These are phyloP conservation scores for Trametes sanguinea DNA, from an alignment of 768 basidiomycete genomes.

Conservation along the genomic window DNA sequence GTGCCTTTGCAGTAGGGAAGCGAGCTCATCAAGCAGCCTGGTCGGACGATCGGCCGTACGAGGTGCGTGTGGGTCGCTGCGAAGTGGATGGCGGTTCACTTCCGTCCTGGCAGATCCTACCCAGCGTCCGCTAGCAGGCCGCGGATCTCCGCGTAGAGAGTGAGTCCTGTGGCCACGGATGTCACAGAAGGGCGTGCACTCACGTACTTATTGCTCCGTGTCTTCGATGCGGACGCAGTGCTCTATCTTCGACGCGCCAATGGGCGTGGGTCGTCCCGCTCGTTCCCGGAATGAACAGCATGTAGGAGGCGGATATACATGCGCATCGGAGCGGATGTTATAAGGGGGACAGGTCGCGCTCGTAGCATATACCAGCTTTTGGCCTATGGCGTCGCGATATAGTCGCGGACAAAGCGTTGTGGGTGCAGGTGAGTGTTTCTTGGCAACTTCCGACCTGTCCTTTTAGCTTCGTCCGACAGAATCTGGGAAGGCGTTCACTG, in stretches of 20 bases:
- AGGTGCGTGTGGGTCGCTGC: not conserved
- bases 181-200: not conserved
- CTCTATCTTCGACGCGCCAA: conserved; percentile 9
- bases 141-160: conserved; percentile 13
- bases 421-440: no score
- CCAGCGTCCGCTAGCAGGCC: not conserved
- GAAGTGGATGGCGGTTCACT: not conserved
- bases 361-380: not conserved
- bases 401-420: no score
- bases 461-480: no score
- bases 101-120: not conserved
- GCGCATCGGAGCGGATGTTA: not conserved
- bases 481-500: no score
- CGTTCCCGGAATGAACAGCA: not conserved
- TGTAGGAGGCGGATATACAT: not conserved
- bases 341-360: not conserved
- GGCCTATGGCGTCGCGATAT: no score
- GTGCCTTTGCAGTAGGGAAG: not conserved
- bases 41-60: not conserved
- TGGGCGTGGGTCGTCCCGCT: not conserved
- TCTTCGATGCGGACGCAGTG: not conserved
- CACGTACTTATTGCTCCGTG: conserved; percentile 1
- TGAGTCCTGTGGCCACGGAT: not conserved
- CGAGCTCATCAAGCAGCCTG: not conserved
- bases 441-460: no score